These are phyloP conservation scores for Epichloe coenophiala DNA, from an alignment of 2,329 filamentous ascomycete genomes.

Conservation along the genomic window DNA sequence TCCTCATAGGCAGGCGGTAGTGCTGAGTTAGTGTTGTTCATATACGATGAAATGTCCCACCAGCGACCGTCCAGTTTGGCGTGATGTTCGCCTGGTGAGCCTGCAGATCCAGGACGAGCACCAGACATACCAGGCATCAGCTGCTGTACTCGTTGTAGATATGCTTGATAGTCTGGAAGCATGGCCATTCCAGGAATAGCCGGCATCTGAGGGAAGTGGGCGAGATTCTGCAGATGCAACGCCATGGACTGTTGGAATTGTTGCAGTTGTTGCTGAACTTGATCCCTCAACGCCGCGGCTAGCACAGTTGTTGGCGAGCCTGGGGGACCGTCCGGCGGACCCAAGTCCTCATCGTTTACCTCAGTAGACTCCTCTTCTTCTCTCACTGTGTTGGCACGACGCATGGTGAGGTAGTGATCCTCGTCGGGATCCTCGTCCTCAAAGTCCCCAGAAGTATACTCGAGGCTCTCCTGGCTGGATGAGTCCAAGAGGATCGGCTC, in stretches of 20 bases:
- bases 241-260: conserved; percentile 62
- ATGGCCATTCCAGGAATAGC: conserved; percentile 44
- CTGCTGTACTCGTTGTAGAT: conserved; percentile 53
- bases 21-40: conserved; percentile 29
- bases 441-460: conserved; percentile 32
- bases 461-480: conserved; percentile 26
- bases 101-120: conserved; percentile 37
- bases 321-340: conserved; percentile 18
- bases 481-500: conserved; percentile 26
- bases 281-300: conserved; percentile 58
- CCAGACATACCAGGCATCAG: conserved; percentile 53
- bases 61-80: conserved; percentile 42
- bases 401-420: conserved; percentile 22
- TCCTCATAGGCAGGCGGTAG: conserved; percentile 68
- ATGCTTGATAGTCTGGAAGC: conserved; percentile 59
- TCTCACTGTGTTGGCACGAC: conserved; percentile 16
- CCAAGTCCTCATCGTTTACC: conserved; percentile 26
- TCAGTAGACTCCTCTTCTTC: conserved; percentile 20
- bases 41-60: conserved; percentile 53
- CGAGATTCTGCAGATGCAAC: conserved; percentile 47
- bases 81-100: conserved; percentile 26
- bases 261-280: conserved; percentile 59
- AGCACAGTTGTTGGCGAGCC: conserved; percentile 47
- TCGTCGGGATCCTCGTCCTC: conserved; percentile 28
- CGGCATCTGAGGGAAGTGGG: conserved; percentile 39